phyloP scores from a whole-genome alignment of 768 basidiomycete genomes.

The Mycena filopes region DNA sequence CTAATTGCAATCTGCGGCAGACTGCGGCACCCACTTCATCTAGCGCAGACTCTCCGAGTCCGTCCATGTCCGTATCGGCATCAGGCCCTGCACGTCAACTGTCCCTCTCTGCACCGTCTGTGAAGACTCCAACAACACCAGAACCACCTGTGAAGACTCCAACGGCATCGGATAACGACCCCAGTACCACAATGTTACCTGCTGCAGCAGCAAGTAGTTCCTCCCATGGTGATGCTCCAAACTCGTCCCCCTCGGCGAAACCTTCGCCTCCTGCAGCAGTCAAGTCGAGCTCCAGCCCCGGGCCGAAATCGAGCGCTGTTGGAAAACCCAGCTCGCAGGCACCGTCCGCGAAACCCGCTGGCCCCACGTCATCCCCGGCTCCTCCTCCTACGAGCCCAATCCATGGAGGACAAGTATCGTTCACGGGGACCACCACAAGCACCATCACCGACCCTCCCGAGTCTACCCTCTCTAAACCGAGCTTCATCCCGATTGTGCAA shows the following conservation, averaged over 20 bases:
- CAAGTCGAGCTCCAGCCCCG: slow-evolving; percentile 1
- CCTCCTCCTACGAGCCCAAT: background rate
- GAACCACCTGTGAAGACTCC: background rate
- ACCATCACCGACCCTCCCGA: slow-evolving; percentile 53
- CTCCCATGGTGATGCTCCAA: background rate
- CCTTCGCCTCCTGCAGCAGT: background rate
- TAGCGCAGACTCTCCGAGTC: slow-evolving; percentile 1
- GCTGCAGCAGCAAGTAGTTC: too few species aligned
- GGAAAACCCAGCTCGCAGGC: slow-evolving; percentile 7
- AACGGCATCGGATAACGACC: background rate
- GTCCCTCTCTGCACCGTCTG: background rate
- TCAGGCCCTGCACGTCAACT: background rate
- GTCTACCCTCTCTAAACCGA: slow-evolving; percentile 56
- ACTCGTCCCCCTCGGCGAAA: background rate
- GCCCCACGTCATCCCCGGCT: slow-evolving; percentile 1
- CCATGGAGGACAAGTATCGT: background rate
- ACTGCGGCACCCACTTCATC: background rate
- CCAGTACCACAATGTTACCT: background rate
- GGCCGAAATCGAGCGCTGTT: background rate
- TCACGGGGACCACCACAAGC: slow-evolving; percentile 46
- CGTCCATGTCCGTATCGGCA: slow-evolving; percentile 8
- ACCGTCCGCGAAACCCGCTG: slow-evolving; percentile 1
- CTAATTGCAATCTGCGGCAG: too few species aligned
- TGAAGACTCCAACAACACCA: too few species aligned
- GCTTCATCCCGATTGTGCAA: slow-evolving; percentile 53